phyloP scores from a whole-genome alignment of 2,329 filamentous ascomycete species.

The Colletotrichum higginsianum region DNA sequence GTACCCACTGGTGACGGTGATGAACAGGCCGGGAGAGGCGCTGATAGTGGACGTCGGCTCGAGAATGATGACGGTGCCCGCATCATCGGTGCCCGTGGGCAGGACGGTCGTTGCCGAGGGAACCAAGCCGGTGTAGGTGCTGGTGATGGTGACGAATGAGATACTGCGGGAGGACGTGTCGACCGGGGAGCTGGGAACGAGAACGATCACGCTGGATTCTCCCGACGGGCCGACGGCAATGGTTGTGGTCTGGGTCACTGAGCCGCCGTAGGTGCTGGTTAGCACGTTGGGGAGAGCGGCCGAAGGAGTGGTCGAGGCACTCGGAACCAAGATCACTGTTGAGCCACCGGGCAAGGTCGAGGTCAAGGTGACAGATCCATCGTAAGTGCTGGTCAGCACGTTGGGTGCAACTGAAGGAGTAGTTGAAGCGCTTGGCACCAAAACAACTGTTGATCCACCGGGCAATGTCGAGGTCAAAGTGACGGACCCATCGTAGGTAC shows the following conservation, averaged over 20 bases:
- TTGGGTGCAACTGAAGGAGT: neutral
- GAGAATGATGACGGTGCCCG: slow-evolving; percentile 20
- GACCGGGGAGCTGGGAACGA: neutral
- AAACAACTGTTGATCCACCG: neutral
- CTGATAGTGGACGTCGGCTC: slow-evolving; percentile 7
- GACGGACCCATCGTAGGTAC: slow-evolving; percentile 3
- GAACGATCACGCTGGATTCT: neutral
- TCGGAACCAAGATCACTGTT: too few species aligned
- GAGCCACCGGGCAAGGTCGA: neutral
- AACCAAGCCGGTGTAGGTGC: slow-evolving; percentile 17
- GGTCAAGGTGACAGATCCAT: slow-evolving; percentile 1
- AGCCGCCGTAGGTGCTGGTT: slow-evolving; percentile 31
- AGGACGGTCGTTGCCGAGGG: slow-evolving; percentile 17
- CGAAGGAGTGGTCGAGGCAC: neutral
- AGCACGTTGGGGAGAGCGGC: neutral
- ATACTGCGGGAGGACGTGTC: slow-evolving; percentile 7
- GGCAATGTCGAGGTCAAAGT: slow-evolving; percentile 14
- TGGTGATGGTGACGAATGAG: slow-evolving; percentile 30
- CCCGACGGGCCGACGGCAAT: slow-evolving; percentile 24
- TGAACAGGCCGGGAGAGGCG: slow-evolving; percentile 2
- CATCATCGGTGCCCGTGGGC: slow-evolving; percentile 1
- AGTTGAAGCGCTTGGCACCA: neutral
- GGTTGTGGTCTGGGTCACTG: slow-evolving; percentile 11
- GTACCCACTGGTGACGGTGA: slow-evolving; percentile 19
- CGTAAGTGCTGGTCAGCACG: slow-evolving; percentile 6